Conservation (phyloP, 352 stramenopile species). For the Pythium myriotylum region DNA sequence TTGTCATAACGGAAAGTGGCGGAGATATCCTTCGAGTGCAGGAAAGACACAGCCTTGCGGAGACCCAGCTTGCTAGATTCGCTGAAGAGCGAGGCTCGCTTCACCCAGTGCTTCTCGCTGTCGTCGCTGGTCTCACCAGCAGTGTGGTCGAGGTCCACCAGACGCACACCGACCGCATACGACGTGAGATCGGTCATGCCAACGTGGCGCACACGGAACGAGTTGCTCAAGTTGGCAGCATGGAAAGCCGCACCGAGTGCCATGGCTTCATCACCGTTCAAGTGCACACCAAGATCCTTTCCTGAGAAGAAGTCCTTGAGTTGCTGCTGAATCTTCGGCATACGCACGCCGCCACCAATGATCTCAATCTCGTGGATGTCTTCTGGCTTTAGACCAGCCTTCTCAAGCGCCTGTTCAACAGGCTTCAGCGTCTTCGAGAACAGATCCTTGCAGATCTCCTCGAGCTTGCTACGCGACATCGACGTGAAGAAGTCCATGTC, state of each 20-base stretch:
- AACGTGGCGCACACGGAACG: conserved; percentile 95
- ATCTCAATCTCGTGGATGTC: conserved; percentile 96
- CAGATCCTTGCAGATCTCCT: conserved; percentile 89
- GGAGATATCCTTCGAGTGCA: conserved; percentile 90
- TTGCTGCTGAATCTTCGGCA: conserved; percentile 94
- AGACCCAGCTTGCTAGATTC: conserved; percentile 78
- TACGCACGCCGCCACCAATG: conserved; percentile 95
- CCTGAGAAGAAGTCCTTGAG: conserved; percentile 71
- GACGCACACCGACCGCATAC: conserved; percentile 87
- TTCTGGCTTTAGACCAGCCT: conserved; percentile 87
- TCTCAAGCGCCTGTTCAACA: conserved; percentile 84
- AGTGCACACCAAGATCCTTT: conserved; percentile 93
- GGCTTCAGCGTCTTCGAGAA: conserved; percentile 86
- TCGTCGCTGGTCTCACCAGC: conserved; percentile 40
- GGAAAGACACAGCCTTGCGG: conserved; percentile 96
- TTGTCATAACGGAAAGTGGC: conserved; percentile 93
- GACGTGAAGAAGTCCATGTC: conserved; percentile 93
- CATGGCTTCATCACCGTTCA: conserved; percentile 99
- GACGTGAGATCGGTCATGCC: conserved; percentile 93
- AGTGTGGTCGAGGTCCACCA: conserved; percentile 75
- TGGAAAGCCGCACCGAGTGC: conserved; percentile 95
- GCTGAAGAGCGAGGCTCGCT: conserved; percentile 93
- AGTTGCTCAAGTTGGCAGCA: conserved; percentile 95
- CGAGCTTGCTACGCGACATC: conserved; percentile 91
- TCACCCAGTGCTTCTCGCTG: conserved; percentile 85